Evolutionary conservation across 345 rosid genomes (phyloP), one percentile per base, ranked within the genome.

Genomic region (Iberis pinnata): DNA sequence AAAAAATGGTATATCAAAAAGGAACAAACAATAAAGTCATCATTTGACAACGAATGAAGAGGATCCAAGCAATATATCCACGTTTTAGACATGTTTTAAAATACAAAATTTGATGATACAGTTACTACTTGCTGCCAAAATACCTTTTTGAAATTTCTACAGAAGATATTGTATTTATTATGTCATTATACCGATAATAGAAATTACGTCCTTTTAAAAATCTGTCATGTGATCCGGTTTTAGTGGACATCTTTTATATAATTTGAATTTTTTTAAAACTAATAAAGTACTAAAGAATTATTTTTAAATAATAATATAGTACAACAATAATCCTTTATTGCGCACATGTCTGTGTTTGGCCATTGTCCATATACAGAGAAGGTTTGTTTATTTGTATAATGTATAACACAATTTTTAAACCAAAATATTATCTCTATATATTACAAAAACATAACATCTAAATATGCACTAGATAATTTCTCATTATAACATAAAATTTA

Each of bases 271-370:
- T 64, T 18, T 39, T 32, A 63, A 38, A 26, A 47, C 7, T 48
- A 40, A 32, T 26, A 63, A 53, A 56, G 9, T n/a, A n/a, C n/a
- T n/a, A n/a, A n/a, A n/a, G n/a, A n/a, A n/a, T n/a, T n/a, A n/a
- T n/a, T n/a, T n/a, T n/a, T n/a, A n/a, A n/a, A n/a, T n/a, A n/a
- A n/a, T n/a, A n/a, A n/a, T n/a, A n/a, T 4, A 46, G 39, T 42
- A 40, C 51, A 48, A 1, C 63, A 64, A 40, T n/a, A 16, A 48
- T 38, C 42, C 44, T 37, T 46, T 35, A 18, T 15, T 37, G 27
- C 17, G 50, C 70, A 42, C 70, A 65, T 57, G 58, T 53, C 16
- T 44, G 18, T 26, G 58, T 65, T 65, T 65, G 58, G 70, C 70
- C 38, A n/a, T n/a, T 49, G 58, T 46, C 58, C 70, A 57, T 49